Base-by-base conservation (phyloP, 352 stramenopile genomes). In the Phytopythium mirpurense region DNA sequence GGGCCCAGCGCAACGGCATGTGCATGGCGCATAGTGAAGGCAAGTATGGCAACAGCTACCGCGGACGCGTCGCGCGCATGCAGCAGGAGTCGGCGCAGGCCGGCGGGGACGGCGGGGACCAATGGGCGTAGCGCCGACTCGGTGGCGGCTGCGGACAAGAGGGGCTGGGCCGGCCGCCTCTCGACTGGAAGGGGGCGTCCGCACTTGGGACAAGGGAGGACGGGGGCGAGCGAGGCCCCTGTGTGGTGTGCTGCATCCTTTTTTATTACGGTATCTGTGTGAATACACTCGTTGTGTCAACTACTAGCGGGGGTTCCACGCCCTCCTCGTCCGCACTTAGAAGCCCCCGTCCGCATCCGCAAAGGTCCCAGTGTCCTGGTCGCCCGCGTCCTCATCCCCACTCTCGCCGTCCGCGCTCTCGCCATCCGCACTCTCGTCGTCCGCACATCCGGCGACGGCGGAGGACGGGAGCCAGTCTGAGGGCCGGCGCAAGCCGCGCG, bases 11-110 rank as follows among this genome's bases (percentile, higher is more conserved):
- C 19, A 92, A 92, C 42, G 81, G 81, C 18, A 90, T 90, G 77
- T 92, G 81, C 68, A 92, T 92, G 82, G 80, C 77, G 1, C 82
- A 92, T 54, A 90, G 79, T 42, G 82, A 92, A 53, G 82, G 82
- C 21, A 83, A 81, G 45, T 93, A 93, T 40, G 81, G 81, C 27
- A 90, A 88, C 54, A 91, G 81, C 55, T 91, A 91, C 44, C 76
- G 81, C 48, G 81, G 81, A 3, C 66, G 81, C 5, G 60, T 88
- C 35, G 44, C 78, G 24, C 77, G 79, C 32, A 71, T 70, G 54
- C 34, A 62, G 41, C 51, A 60, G 4, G 56, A 19, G 1, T 8
- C 11, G 0, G 38, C 9, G 38, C 34, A 32, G 23, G 1, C 23
- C n/a, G n/a, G n/a, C 8, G 44, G 8, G 1, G 27, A 36, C 10